These are phyloP conservation scores for Hypoxylon subgilvum DNA, from an alignment of 495 filamentous ascomycete genomes.

Conservation along the genomic window DNA sequence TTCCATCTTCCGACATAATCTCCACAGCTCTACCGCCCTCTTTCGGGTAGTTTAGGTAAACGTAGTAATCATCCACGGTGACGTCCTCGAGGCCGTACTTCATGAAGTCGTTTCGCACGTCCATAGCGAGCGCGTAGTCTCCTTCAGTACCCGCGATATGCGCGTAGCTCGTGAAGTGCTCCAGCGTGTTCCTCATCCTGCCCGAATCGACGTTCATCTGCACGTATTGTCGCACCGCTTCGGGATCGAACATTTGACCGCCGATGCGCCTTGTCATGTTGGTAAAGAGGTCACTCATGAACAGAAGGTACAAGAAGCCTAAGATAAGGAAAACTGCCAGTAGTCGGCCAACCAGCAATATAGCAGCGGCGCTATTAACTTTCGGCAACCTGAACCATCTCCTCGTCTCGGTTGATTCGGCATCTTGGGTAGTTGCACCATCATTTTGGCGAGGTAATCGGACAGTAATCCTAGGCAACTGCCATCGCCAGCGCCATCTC, in stretches of 20 bases:
- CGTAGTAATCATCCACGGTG: conserved; percentile 74
- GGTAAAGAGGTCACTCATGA: conserved; percentile 80
- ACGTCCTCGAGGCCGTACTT: conserved; percentile 74
- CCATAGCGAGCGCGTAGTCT: conserved; percentile 80
- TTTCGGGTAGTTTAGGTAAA: conserved; percentile 92
- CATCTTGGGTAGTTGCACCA: conserved; percentile 7
- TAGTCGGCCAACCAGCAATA: conserved; percentile 71
- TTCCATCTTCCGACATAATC: conserved; percentile 70
- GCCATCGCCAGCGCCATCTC: conserved; percentile 57
- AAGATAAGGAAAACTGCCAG: conserved; percentile 77
- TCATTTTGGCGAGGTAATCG: conserved; percentile 44
- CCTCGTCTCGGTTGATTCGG: conserved; percentile 27
- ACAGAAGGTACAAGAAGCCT: conserved; percentile 77
- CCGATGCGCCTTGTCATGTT: conserved; percentile 59
- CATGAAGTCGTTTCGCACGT: conserved; percentile 75
- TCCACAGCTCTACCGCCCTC: conserved; percentile 76
- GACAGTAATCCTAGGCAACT: conserved; percentile 52
- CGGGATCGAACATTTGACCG: conserved; percentile 66
- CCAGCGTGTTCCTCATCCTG: conserved; percentile 71
- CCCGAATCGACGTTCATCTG: conserved; percentile 70
- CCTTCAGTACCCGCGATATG: conserved; percentile 93
- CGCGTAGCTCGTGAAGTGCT: conserved; percentile 75
- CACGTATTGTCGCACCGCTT: conserved; percentile 70
- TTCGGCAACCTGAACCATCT: conserved; percentile 37
- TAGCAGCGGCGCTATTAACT: conserved; percentile 41